Evolutionary conservation across 345 rosid genomes (phyloP).

Genomic region (Firmiana major): DNA sequence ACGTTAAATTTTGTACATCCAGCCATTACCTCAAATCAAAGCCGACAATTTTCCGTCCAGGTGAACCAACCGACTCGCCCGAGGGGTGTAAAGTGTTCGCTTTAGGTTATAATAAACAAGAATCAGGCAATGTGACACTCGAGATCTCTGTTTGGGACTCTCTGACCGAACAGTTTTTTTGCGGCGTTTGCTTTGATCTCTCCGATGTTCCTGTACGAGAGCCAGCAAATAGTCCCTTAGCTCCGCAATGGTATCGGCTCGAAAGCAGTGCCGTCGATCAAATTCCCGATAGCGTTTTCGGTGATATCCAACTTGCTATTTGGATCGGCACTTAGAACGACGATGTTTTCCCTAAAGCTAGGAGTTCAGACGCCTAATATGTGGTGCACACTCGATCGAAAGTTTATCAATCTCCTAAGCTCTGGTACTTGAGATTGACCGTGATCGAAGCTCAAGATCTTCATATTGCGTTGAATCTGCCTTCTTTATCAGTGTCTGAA

Average conservation of each 20-base stretch:
- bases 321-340: conserved; percentile 97
- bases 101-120: conserved; percentile 46
- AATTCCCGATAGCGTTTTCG: conserved; percentile 42
- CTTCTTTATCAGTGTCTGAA: conserved; percentile 82
- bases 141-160: conserved; percentile 91
- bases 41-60: conserved; percentile 54
- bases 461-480: conserved; percentile 62
- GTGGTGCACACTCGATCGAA: conserved; percentile 90
- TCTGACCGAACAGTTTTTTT: conserved; percentile 65
- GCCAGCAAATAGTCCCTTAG: conserved; percentile 84
- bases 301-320: conserved; percentile 85
- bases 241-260: conserved; percentile 87
- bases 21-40: conserved; percentile 46
- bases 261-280: conserved; percentile 53
- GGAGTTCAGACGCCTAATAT: conserved; percentile 85
- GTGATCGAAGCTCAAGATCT: conserved; percentile 92
- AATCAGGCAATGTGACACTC: conserved; percentile 47
- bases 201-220: conserved; percentile 83
- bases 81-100: conserved; percentile 89
- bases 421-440: conserved; percentile 85
- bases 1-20: conserved; percentile 60
- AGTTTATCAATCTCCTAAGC: conserved; percentile 91
- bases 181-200: conserved; percentile 84
- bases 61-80: conserved; percentile 57
- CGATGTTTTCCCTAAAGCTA: conserved; percentile 88